These are phyloP conservation scores for Orbilia ellipsospora DNA, from an alignment of 2,329 filamentous ascomycete species.

Conservation along the genomic window DNA sequence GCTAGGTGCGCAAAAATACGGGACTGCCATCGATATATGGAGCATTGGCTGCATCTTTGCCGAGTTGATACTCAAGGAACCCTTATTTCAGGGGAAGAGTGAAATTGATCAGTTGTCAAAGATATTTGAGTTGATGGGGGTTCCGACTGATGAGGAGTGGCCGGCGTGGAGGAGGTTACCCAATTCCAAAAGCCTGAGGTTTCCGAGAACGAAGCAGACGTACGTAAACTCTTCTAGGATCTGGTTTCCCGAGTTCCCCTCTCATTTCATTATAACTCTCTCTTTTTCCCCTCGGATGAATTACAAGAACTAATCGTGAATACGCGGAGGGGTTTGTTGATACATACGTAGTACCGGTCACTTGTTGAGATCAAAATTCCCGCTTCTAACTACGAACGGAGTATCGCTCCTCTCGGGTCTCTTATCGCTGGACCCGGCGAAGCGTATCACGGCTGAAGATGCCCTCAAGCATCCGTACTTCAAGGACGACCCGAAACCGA, in stretches of 20 bases:
- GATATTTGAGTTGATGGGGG: slow-evolving; percentile 89
- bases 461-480: slow-evolving; percentile 88
- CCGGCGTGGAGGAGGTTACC: slow-evolving; percentile 86
- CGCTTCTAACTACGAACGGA: slow-evolving; percentile 81
- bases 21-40: slow-evolving; percentile 88
- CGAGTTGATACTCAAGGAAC: slow-evolving; percentile 84
- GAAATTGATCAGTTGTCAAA: slow-evolving; percentile 89
- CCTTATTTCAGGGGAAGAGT: slow-evolving; percentile 86
- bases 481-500: slow-evolving; percentile 85
- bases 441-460: slow-evolving; percentile 76
- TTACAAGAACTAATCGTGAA: neutral
- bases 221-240: neutral
- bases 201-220: slow-evolving; percentile 67
- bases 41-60: slow-evolving; percentile 95
- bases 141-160: slow-evolving; percentile 85
- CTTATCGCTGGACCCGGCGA: slow-evolving; percentile 78
- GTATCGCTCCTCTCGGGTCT: slow-evolving; percentile 75
- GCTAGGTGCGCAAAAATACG: slow-evolving; percentile 81
- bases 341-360: slow-evolving; percentile 62
- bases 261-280: neutral
- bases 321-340: neutral
- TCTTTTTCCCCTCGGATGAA: neutral
- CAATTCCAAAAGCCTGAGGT: slow-evolving; percentile 81
- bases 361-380: slow-evolving; percentile 80
- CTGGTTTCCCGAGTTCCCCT: neutral